phyloP scores from a whole-genome alignment of 2,329 filamentous ascomycete genomes.

The Hypocrella siamensis region DNA sequence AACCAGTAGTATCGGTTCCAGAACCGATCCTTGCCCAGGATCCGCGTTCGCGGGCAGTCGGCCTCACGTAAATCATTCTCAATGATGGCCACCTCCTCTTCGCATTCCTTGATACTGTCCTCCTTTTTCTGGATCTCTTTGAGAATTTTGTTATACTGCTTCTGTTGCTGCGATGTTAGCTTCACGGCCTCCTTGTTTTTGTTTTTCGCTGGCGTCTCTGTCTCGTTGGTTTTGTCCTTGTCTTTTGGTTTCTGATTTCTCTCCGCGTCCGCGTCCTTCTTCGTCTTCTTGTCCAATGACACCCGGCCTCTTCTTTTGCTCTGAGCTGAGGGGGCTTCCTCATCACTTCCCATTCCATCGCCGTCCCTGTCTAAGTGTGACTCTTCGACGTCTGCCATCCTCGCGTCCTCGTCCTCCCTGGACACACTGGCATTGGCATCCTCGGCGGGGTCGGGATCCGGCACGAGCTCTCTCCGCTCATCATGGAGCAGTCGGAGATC shows the following conservation, averaged over 20 bases:
- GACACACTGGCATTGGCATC: conserved; percentile 30
- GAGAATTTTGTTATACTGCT: conserved; percentile 74
- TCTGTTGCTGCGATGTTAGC: conserved; percentile 57
- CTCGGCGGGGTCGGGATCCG: conserved; percentile 54
- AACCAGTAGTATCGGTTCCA: conserved; percentile 99
- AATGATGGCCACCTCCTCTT: conserved; percentile 69
- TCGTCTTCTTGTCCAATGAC: conserved; percentile 49
- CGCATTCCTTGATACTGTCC: conserved; percentile 61
- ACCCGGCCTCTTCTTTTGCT: conserved; percentile 43
- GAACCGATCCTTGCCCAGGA: conserved; percentile 87
- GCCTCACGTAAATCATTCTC: conserved; percentile 91
- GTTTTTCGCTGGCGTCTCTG: no score
- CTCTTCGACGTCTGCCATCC: conserved; percentile 49
- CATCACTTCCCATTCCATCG: conserved; percentile 53
- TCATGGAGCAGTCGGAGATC: conserved; percentile 57
- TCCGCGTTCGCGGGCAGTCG: conserved; percentile 77
- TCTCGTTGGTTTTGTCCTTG: conserved; percentile 21
- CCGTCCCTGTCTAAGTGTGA: conserved; percentile 38
- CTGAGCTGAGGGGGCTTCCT: conserved; percentile 44
- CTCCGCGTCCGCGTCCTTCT: conserved; percentile 45
- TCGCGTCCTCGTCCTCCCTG: conserved; percentile 39
- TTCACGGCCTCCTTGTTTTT: conserved; percentile 52
- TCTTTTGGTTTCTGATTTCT: conserved; percentile 38
- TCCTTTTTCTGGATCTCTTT: conserved; percentile 85
- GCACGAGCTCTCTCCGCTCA: conserved; percentile 55